phyloP scores from a whole-genome alignment of 179 eudicot genomes.

The Beta macrorhiza region DNA sequence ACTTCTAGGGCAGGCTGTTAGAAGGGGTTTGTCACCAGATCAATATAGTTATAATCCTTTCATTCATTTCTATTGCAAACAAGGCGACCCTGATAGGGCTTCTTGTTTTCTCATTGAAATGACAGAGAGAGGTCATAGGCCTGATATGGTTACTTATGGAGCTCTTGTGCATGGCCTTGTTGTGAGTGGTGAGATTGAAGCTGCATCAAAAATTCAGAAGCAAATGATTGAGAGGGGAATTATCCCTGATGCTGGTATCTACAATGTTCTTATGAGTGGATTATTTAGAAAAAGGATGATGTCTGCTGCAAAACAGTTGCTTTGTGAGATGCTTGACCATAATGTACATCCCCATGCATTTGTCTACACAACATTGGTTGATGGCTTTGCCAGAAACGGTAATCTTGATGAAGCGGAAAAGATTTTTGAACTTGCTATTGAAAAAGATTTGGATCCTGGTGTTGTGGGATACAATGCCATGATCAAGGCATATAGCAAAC shows the following conservation, averaged over 20 bases:
- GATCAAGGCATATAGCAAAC: slow-evolving; percentile 81
- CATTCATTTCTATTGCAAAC: slow-evolving; percentile 58
- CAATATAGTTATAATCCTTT: slow-evolving; percentile 73
- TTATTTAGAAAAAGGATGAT: slow-evolving; percentile 67
- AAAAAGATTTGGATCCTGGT: slow-evolving; percentile 56
- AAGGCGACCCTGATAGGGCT: slow-evolving; percentile 62
- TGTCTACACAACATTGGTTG: slow-evolving; percentile 68
- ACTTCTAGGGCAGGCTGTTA: slow-evolving; percentile 46
- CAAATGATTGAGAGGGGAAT: slow-evolving; percentile 72
- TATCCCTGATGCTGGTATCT: slow-evolving; percentile 72
- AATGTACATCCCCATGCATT: slow-evolving; percentile 62
- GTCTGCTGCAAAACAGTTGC: slow-evolving; percentile 52
- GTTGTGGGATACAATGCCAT: slow-evolving; percentile 73
- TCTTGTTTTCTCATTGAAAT: slow-evolving; percentile 56
- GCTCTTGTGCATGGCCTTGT: slow-evolving; percentile 86
- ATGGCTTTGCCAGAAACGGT: slow-evolving; percentile 67
- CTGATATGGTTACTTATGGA: slow-evolving; percentile 73
- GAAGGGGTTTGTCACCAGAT: slow-evolving; percentile 53
- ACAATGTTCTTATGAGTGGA: slow-evolving; percentile 76
- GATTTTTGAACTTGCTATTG: slow-evolving; percentile 50
- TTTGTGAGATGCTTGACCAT: slow-evolving; percentile 75
- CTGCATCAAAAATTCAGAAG: slow-evolving; percentile 54
- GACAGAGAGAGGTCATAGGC: slow-evolving; percentile 61
- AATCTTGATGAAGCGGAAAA: slow-evolving; percentile 65
- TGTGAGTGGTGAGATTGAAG: slow-evolving; percentile 61